Evolutionary conservation across 305 asterid genomes (phyloP).

Genomic region (Rubia balearica): DNA sequence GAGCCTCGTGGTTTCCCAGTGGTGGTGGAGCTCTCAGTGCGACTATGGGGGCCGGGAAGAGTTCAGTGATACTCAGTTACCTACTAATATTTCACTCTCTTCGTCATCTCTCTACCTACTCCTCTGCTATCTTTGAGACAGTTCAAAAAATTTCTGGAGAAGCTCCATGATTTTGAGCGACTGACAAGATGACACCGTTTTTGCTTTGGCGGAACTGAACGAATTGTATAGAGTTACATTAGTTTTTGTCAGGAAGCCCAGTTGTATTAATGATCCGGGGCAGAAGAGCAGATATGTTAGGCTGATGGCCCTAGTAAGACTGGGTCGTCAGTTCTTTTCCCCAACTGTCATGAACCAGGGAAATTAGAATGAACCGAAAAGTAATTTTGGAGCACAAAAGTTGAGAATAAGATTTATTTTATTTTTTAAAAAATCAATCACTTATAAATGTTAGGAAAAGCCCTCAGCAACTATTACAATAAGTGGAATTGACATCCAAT

Average conservation of each 20-base stretch:
- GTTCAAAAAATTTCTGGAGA: not conserved
- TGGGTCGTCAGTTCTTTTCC: not conserved
- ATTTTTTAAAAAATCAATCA: too few relatives aligned
- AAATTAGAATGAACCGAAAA: too few relatives aligned
- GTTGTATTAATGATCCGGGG: not conserved
- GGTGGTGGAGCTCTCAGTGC: too few relatives aligned
- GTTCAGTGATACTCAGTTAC: too few relatives aligned
- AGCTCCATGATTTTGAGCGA: not conserved
- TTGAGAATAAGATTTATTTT: too few relatives aligned
- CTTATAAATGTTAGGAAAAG: too few relatives aligned
- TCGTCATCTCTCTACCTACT: slow-evolving; percentile 38
- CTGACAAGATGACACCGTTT: not conserved
- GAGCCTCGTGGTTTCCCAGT: too few relatives aligned
- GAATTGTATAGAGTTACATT: not conserved
- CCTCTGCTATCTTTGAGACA: not conserved
- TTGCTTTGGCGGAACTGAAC: not conserved
- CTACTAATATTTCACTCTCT: slow-evolving; percentile 49
- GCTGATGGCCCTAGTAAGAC: not conserved
- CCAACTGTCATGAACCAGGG: too few relatives aligned
- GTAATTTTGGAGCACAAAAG: too few relatives aligned
- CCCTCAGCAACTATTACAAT: too few relatives aligned
- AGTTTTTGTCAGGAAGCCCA: not conserved
- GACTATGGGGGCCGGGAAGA: too few relatives aligned
- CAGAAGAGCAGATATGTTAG: not conserved
- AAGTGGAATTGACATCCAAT: too few relatives aligned